These are phyloP conservation scores for Aureobasidium sp. DNA, from an alignment of 2,329 filamentous ascomycete species.

Conservation along the genomic window DNA sequence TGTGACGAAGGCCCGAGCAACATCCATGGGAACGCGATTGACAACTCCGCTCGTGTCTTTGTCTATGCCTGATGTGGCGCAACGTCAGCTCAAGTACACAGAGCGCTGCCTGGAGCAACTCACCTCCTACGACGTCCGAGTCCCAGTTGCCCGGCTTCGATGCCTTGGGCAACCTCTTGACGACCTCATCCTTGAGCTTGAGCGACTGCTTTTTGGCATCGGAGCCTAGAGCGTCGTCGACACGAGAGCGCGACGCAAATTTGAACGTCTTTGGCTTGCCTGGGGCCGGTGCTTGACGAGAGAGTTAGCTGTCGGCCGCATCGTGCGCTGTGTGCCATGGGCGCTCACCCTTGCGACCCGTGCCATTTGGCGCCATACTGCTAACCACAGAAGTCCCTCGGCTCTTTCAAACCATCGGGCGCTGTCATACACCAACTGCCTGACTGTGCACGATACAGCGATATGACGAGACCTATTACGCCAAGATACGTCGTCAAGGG, in stretches of 20 bases:
- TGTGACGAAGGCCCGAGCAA: slow-evolving; percentile 70
- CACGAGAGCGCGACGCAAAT: slow-evolving; percentile 13
- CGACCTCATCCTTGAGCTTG: slow-evolving; percentile 22
- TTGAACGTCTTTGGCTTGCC: slow-evolving; percentile 8
- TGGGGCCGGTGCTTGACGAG: slow-evolving; percentile 10
- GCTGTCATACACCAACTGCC: background rate
- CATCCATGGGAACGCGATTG: slow-evolving; percentile 62
- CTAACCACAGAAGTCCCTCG: background rate
- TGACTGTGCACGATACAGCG: background rate
- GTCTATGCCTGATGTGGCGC: slow-evolving; percentile 3
- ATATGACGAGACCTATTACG: background rate
- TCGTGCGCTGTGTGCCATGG: background rate
- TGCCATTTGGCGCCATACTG: slow-evolving; percentile 18
- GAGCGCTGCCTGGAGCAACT: background rate
- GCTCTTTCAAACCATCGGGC: slow-evolving; percentile 9
- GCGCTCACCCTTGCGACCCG: slow-evolving; percentile 16
- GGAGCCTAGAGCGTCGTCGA: slow-evolving; percentile 6
- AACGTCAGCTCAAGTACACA: background rate
- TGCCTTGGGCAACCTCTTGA: slow-evolving; percentile 23
- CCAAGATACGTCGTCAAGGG: slow-evolving; percentile 8
- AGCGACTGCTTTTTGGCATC: slow-evolving; percentile 6
- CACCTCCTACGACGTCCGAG: slow-evolving; percentile 23
- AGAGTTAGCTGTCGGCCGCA: slow-evolving; percentile 7
- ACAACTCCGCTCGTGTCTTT: slow-evolving; percentile 24
- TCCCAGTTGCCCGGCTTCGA: slow-evolving; percentile 29